phyloP scores from a whole-genome alignment of 139 green algal genomes.

The Coccomyxa sp. region DNA sequence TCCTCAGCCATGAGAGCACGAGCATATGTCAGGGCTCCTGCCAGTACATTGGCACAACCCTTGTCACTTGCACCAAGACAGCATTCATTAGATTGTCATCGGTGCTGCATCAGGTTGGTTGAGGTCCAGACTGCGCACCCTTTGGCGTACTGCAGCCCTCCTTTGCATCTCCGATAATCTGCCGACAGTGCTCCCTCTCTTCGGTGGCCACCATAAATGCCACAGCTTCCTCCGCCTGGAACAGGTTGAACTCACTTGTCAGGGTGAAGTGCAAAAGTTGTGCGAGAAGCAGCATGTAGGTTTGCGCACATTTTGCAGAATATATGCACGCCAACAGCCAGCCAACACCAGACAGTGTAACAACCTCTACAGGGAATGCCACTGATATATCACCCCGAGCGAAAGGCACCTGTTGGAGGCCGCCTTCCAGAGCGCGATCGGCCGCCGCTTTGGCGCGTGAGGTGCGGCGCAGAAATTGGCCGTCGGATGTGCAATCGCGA shows the following conservation, averaged over 20 bases:
- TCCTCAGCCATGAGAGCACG: neutral
- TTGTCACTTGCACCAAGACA: neutral
- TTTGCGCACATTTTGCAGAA: neutral
- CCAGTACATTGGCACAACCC: neutral
- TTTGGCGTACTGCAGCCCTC: neutral
- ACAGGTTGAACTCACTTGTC: neutral
- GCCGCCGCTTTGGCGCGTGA: neutral
- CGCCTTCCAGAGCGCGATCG: neutral
- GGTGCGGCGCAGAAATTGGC: neutral
- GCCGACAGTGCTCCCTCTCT: neutral
- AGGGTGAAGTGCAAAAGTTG: too few relatives aligned
- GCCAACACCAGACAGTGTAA: neutral
- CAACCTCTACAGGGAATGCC: neutral
- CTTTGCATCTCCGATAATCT: neutral
- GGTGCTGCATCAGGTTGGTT: neutral
- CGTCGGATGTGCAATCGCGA: slow-evolving; percentile 7
- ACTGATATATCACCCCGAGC: neutral
- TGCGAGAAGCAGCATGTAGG: too few relatives aligned
- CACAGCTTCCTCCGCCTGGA: neutral
- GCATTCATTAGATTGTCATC: neutral
- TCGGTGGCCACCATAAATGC: neutral
- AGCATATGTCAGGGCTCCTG: neutral
- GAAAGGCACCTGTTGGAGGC: neutral
- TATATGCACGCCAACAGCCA: neutral
- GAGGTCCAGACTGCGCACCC: neutral